A percentile compares a stretch with the other conserved stretches of the same genome.
Conservation (phyloP, 176 grass and related monocot species). For the Areca catechu region DNA sequence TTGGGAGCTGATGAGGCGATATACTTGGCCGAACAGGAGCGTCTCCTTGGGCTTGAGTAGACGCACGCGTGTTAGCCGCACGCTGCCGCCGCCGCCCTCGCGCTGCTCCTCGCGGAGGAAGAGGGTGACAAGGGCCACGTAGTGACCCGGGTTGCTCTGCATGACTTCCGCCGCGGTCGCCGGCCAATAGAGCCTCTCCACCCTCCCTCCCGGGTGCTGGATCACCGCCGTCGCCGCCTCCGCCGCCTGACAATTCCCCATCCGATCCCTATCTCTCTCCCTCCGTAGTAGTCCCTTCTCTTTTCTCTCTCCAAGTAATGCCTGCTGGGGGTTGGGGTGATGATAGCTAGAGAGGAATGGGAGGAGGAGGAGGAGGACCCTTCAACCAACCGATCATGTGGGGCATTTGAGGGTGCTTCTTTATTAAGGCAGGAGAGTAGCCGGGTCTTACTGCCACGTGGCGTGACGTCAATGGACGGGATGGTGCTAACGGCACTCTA, state of each 20-base stretch:
- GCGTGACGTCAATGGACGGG: slow-evolving; percentile 3
- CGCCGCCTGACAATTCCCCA: slow-evolving; percentile 95
- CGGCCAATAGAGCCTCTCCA: slow-evolving; percentile 70
- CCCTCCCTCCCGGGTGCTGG: slow-evolving; percentile 64
- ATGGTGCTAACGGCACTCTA: slow-evolving; percentile 7
- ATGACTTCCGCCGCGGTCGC: slow-evolving; percentile 66
- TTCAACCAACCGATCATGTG: slow-evolving; percentile 6
- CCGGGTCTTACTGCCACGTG: slow-evolving; percentile 1
- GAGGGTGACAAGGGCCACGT: slow-evolving; percentile 78
- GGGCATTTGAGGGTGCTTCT: background rate
- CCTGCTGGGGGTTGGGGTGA: background rate
- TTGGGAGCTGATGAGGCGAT: slow-evolving; percentile 82
- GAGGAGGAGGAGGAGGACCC: slow-evolving; percentile 18
- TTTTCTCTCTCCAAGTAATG: background rate
- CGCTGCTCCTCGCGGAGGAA: slow-evolving; percentile 46
- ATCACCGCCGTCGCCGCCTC: slow-evolving; percentile 70
- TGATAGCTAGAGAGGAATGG: background rate
- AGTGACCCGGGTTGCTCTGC: slow-evolving; percentile 86
- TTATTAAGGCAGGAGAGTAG: too few relatives aligned
- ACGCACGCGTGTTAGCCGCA: slow-evolving; percentile 66
- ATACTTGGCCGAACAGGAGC: slow-evolving; percentile 65
- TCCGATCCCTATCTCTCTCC: background rate
- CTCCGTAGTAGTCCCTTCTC: background rate
- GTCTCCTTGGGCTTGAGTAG: slow-evolving; percentile 83
- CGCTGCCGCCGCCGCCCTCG: slow-evolving; percentile 21